Percentiles rank a stretch among this genome's conserved stretches.
These are phyloP conservation scores for Lablab purpureus DNA, from an alignment of 306 rosid species.

Conservation along the genomic window DNA sequence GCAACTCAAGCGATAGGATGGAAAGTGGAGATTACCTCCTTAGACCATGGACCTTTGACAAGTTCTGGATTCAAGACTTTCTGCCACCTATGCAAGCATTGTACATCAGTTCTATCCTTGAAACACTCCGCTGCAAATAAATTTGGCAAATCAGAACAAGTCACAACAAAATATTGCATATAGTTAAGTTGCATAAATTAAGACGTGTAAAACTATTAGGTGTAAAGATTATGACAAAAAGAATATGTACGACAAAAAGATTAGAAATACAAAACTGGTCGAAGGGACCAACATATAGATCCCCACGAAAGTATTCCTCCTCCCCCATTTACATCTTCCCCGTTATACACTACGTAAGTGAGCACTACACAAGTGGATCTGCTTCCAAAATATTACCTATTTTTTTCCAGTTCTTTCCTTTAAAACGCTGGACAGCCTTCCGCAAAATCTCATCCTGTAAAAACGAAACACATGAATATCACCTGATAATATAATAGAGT, in stretches of 20 bases:
- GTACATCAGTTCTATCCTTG: constrained; percentile 97
- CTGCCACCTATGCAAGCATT: constrained; percentile 99
- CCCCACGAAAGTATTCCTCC: not conserved
- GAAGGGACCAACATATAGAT: not conserved
- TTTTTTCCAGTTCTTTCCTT: constrained; percentile 99
- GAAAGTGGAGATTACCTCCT: constrained; percentile 71
- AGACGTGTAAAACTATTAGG: not conserved
- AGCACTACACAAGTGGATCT: not conserved
- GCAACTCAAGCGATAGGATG: constrained; percentile 19
- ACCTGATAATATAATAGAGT: constrained; percentile 8
- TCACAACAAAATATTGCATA: constrained; percentile 36
- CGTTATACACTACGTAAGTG: not conserved
- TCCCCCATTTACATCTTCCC: constrained; percentile 16
- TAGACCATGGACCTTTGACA: constrained; percentile 99
- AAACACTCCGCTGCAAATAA: constrained; percentile 83
- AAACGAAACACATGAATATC: constrained; percentile 42
- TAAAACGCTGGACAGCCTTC: constrained; percentile 86
- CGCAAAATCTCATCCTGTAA: constrained; percentile 80
- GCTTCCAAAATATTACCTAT: constrained; percentile 64
- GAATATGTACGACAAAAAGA: too few species aligned
- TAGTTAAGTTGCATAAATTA: constrained; percentile 34
- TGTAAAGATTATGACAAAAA: not conserved
- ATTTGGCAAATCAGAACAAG: constrained; percentile 46
- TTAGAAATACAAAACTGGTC: not conserved
- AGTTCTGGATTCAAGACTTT: constrained; percentile 98